Evolutionary conservation across 495 filamentous ascomycete species (phyloP).

Genomic region (Penicillium malachiteum): DNA sequence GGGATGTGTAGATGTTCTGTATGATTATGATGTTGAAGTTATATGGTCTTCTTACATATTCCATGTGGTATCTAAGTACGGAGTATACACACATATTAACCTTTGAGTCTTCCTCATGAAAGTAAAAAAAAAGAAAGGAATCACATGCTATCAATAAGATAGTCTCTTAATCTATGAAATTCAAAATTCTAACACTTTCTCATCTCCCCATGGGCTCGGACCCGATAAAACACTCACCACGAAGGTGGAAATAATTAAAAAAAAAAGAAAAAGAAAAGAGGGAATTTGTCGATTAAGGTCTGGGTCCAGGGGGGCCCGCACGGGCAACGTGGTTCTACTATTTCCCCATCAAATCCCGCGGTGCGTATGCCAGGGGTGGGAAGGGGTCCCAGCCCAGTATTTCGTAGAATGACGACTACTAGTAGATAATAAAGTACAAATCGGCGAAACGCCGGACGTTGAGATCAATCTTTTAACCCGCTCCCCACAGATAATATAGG

Average conservation of each 20-base stretch:
- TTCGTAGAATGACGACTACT: conserved; percentile 8
- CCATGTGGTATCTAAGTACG: no score
- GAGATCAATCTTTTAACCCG: background rate
- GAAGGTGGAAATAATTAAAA: conserved; percentile 1
- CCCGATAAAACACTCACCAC: background rate
- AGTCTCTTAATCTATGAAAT: background rate
- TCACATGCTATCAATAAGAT: background rate
- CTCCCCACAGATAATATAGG: background rate
- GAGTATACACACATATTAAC: no score
- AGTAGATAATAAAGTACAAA: background rate
- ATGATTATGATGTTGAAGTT: background rate
- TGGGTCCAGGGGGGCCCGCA: conserved; percentile 14
- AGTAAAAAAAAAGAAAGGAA: background rate
- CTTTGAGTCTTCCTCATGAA: no score
- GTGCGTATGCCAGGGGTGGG: conserved; percentile 13
- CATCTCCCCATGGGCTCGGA: conserved; percentile 1
- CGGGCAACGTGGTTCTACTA: conserved; percentile 28
- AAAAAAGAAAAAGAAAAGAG: conserved; percentile 1
- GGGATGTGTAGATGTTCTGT: background rate
- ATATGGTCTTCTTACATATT: no score
- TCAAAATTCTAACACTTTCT: background rate
- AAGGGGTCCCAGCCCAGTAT: conserved; percentile 14
- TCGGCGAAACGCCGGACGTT: background rate
- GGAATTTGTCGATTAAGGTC: conserved; percentile 9
- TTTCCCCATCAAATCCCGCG: conserved; percentile 13